These are phyloP conservation scores for Metarhizium sp. DNA, from an alignment of 2,329 filamentous ascomycete genomes.

Conservation along the genomic window DNA sequence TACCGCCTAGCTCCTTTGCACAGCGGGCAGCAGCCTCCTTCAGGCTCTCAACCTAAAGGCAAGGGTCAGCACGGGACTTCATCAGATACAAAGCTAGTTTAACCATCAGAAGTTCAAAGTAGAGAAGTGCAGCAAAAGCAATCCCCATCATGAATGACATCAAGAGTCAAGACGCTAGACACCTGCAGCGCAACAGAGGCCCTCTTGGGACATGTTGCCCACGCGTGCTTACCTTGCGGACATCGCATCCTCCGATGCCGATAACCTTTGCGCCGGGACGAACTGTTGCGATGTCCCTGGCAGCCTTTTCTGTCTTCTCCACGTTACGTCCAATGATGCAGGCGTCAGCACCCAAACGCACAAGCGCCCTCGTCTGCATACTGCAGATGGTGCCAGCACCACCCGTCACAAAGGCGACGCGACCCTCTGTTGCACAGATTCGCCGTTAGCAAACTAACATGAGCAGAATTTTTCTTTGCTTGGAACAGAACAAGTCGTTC, in stretches of 20 bases:
- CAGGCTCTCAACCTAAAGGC: slow-evolving; percentile 19
- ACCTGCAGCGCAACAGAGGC: too few relatives aligned
- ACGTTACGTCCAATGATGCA: slow-evolving; percentile 88
- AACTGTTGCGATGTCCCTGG: slow-evolving; percentile 72
- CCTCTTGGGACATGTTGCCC: slow-evolving; percentile 1
- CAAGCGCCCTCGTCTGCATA: slow-evolving; percentile 83
- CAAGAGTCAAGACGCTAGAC: neutral
- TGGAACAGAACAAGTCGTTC: neutral
- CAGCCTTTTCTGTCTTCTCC: slow-evolving; percentile 75
- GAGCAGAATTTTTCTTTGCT: too few relatives aligned
- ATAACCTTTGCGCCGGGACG: slow-evolving; percentile 75
- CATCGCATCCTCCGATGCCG: slow-evolving; percentile 72
- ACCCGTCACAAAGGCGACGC: slow-evolving; percentile 91
- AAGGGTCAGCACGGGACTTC: neutral
- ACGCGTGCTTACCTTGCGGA: slow-evolving; percentile 50
- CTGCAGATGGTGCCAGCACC: slow-evolving; percentile 91
- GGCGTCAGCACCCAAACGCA: slow-evolving; percentile 84
- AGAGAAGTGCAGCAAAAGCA: neutral
- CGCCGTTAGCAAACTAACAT: neutral
- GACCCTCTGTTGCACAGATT: slow-evolving; percentile 51
- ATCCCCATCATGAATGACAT: neutral
- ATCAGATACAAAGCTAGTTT: neutral
- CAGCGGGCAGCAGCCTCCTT: slow-evolving; percentile 68
- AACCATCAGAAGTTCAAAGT: neutral
- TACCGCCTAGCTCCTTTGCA: slow-evolving; percentile 70